Base-by-base conservation (phyloP, 495 filamentous ascomycete species). In the Xylona heveae region DNA sequence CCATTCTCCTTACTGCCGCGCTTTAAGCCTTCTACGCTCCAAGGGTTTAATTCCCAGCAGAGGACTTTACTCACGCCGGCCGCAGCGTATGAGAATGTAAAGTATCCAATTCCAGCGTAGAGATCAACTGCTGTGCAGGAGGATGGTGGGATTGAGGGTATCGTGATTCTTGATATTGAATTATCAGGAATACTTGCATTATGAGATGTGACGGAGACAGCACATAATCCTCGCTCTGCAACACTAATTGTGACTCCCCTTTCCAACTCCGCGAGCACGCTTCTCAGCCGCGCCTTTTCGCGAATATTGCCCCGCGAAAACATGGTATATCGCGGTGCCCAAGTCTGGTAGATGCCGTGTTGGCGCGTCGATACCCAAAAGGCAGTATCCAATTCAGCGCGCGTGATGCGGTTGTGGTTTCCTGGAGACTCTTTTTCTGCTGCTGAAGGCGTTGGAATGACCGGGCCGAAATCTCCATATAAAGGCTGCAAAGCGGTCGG, bases 31-130 rank as follows among this genome's bases (percentile, higher is more conserved):
- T 92, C 84, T 0, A 83, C 66, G 38, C 74, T 81, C 81, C 81
- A 92, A 3, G 68, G 63, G 52, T 83, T 93, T 15, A 94, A 50
- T 46, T 94, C 84, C 76, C 78, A 94, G 41, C 80, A 78, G 36
- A 85, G 55, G 6, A 92, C 74, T 29, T 65, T 59, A 27, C 43
- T 44, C 35, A 79, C 55, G 0, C 82, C 82, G n/a, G 75, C 58
- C 36, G 57, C 61, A 13, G 71, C 57, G 45, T 88, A 91, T 21
- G 65, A 71, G 40, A 92, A 85, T 10, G 74, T 64, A 49, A 93
- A 94, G 48, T 94, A 94, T 1, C 84, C 84, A 38, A 94, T 90
- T 0, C 84, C 84, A 2, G 78, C 78, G 57, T 84, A 93, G 41
- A 94, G 52, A 48, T 94, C 84, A 0, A 88, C 68, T 0, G 77